Percentiles rank a stretch among this genome's conserved stretches.
These are phyloP conservation scores for Suhomyces sp. DNA, from an alignment of 805 yeast species.

Conservation along the genomic window DNA sequence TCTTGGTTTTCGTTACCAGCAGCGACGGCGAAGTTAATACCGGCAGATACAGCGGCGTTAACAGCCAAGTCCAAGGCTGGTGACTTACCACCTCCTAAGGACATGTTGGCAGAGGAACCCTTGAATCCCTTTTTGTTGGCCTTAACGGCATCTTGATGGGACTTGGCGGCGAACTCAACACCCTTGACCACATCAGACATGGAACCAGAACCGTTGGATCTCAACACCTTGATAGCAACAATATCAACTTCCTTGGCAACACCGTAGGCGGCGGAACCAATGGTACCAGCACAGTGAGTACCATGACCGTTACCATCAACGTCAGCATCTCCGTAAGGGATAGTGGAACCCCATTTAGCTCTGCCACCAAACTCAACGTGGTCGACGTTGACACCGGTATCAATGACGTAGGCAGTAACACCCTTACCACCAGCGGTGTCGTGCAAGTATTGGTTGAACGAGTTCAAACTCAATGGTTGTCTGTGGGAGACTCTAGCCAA, in stretches of 20 bases:
- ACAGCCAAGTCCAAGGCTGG: slow-evolving; percentile 58
- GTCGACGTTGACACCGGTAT: slow-evolving; percentile 77
- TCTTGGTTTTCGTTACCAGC: slow-evolving; percentile 64
- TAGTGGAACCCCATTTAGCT: slow-evolving; percentile 82
- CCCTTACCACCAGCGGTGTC: slow-evolving; percentile 77
- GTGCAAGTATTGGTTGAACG: slow-evolving; percentile 59
- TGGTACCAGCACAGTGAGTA: slow-evolving; percentile 96
- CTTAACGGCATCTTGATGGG: slow-evolving; percentile 53
- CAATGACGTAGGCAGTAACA: slow-evolving; percentile 84
- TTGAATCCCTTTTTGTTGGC: slow-evolving; percentile 45
- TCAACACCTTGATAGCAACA: slow-evolving; percentile 81
- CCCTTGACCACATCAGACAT: slow-evolving; percentile 85
- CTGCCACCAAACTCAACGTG: slow-evolving; percentile 83
- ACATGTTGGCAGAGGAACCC: slow-evolving; percentile 64
- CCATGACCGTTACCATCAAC: slow-evolving; percentile 92
- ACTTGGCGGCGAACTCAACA: slow-evolving; percentile 77
- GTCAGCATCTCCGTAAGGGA: slow-evolving; percentile 69
- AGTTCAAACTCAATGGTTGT: slow-evolving; percentile 62
- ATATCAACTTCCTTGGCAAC: slow-evolving; percentile 78
- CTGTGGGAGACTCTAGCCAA: slow-evolving; percentile 87
- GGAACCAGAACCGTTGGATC: slow-evolving; percentile 79
- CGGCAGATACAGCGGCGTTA: slow-evolving; percentile 56
- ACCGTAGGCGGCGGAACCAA: slow-evolving; percentile 77
- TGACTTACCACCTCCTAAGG: slow-evolving; percentile 59
- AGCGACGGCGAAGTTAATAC: slow-evolving; percentile 60